Evolutionary conservation across 345 rosid species (phyloP).

Genomic region (Ceriops tagal): DNA sequence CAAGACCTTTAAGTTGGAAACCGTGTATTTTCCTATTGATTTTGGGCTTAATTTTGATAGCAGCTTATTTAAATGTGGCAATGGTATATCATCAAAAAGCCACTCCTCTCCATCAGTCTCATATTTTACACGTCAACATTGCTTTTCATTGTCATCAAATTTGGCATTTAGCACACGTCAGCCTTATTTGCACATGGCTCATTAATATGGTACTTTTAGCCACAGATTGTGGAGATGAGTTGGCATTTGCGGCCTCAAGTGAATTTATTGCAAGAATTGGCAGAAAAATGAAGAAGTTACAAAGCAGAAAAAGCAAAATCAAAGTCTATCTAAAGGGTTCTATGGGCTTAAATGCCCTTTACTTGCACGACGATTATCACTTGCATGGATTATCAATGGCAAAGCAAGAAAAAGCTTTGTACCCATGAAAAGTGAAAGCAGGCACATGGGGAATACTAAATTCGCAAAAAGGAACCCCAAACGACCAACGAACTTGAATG

Average conservation of each 20-base stretch:
- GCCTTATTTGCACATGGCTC: conserved; percentile 3
- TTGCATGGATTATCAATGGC: not conserved
- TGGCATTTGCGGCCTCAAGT: not conserved
- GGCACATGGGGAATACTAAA: not conserved
- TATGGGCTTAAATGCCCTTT: not conserved
- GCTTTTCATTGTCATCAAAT: not conserved
- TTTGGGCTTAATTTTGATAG: not conserved
- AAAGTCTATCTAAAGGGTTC: not conserved
- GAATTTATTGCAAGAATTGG: not conserved
- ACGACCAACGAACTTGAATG: conserved; percentile 11
- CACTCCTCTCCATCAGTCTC: not conserved
- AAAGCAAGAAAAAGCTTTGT: conserved; percentile 10
- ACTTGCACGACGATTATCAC: too few relatives aligned
- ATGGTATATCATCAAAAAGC: not conserved
- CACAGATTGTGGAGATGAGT: not conserved
- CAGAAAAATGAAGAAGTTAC: not conserved
- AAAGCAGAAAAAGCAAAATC: not conserved
- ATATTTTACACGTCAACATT: not conserved
- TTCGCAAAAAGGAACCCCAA: not conserved
- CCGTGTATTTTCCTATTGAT: not conserved
- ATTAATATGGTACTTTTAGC: not conserved
- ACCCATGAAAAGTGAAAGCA: conserved; percentile 8
- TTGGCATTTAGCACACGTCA: conserved; percentile 7
- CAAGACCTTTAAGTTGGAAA: not conserved
- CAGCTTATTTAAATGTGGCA: not conserved